Evolutionary conservation across 2,329 filamentous ascomycete species (phyloP), one percentile per base, ranked within the genome.

Genomic region (Xylaria hypoxylon): DNA sequence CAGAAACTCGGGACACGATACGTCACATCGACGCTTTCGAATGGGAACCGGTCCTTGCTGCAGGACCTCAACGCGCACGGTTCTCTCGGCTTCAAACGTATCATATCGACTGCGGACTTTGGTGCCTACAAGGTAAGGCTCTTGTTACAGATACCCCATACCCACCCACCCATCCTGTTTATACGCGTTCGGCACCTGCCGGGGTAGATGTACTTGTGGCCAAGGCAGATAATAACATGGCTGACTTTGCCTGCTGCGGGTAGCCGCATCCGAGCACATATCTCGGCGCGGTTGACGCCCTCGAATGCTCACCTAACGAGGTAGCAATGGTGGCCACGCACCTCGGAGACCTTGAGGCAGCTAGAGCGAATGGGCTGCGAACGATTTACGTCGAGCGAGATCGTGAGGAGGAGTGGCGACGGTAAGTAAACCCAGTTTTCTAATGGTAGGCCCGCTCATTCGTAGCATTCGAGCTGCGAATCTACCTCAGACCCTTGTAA

Each of bases 311-410:
- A 67, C 85, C 89, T 0, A 76, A 77, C 2, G 83, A 94, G 74
- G 90, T 92, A 64, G 90, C 88, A 22, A 88, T 96, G 87, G 91
- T 96, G 22, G 92, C 93, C 17, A 89, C 92, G 42, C 92, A 95
- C 79, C 79, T 95, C 64, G 77, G 74, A 5, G 92, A 95, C 77
- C 79, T 96, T 61, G 80, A 86, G 67, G 90, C 85, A 0, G 92
- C 92, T 4, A 88, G 87, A 72, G 75, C 73, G 2, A 84, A 82
- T 66, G 92, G 92, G 0, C 80, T 94, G 67, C 83, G 85, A 72
- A 92, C 91, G 0, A 83, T 96, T 52, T 70, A 68, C 35, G 64
- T 96, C 2, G 91, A 92, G 79, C 82, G 92, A 64, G 77, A 79
- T 2, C 71, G 77, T 48, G 92, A 96, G 78, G 92, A 94, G 78